Percentiles rank a stretch among this genome's conserved stretches.
Evolutionary conservation across 176 grass and related monocot species (phyloP).

Genomic region (Bromus sterilis): DNA sequence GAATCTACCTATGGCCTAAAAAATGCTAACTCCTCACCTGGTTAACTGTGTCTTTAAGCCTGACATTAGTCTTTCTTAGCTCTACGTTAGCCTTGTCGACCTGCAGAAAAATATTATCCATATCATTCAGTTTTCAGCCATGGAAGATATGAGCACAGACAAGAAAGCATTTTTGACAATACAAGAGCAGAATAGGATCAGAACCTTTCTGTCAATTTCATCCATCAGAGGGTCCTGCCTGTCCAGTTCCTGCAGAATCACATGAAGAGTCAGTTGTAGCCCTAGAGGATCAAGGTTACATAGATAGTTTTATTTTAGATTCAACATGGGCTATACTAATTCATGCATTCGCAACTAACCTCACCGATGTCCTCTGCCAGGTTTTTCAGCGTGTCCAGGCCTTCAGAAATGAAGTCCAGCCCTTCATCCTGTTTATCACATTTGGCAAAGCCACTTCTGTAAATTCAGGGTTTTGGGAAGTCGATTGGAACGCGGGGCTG

Average conservation of each 20-base stretch:
- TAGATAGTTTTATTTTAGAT: neutral
- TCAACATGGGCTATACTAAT: neutral
- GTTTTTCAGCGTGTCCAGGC: constrained; percentile 72
- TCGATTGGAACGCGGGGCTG: neutral
- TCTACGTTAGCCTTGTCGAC: constrained; percentile 70
- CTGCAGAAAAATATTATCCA: constrained; percentile 13
- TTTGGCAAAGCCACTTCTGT: neutral
- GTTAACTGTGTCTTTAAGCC: constrained; percentile 72
- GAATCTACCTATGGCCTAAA: neutral
- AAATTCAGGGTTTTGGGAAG: neutral
- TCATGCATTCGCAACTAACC: constrained; percentile 21
- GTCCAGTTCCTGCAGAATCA: constrained; percentile 67
- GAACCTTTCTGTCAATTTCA: constrained; percentile 83
- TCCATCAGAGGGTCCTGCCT: constrained; percentile 80
- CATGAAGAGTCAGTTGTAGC: neutral
- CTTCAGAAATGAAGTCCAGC: constrained; percentile 80
- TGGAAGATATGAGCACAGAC: neutral
- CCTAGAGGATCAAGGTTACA: neutral
- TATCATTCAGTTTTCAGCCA: neutral
- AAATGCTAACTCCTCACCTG: constrained; percentile 25
- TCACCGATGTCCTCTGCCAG: constrained; percentile 85
- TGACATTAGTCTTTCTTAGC: constrained; percentile 85
- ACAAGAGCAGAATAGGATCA: neutral
- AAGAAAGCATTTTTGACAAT: neutral
- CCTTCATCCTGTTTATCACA: constrained; percentile 53